Evolutionary conservation across 352 stramenopile genomes (phyloP).

Genomic region (Globisporangium sylvaticum): DNA sequence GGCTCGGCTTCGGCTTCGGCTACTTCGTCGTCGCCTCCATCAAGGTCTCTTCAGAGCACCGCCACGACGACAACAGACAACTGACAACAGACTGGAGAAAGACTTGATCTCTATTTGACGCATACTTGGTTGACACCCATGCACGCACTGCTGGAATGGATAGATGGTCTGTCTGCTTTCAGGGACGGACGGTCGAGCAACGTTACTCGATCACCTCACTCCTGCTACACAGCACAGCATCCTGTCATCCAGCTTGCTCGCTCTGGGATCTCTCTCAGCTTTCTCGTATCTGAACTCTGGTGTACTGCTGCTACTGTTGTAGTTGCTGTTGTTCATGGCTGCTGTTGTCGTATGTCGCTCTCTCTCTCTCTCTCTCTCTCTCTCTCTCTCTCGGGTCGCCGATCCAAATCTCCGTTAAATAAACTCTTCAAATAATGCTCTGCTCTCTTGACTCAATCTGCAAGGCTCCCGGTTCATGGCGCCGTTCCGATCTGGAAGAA

Average conservation of each 20-base stretch:
- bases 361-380: not conserved
- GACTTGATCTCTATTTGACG: conserved; percentile 1
- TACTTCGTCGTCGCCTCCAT: not conserved
- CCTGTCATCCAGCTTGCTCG: not conserved
- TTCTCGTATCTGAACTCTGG: not conserved
- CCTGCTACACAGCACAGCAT: not conserved
- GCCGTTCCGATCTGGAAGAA: conserved; percentile 72
- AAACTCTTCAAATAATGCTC: conserved; percentile 12
- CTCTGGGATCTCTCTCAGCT: not conserved
- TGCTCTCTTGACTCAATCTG: not conserved
- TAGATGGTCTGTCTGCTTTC: not conserved
- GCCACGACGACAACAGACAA: not conserved
- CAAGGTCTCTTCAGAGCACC: not conserved
- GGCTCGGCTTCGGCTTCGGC: not conserved
- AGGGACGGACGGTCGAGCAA: not conserved
- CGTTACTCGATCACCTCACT: not conserved
- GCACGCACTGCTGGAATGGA: not conserved
- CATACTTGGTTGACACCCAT: not conserved
- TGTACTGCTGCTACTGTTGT: not conserved
- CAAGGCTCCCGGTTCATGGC: conserved; percentile 7
- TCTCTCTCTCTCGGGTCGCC: not conserved
- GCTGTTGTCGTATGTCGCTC: not conserved
- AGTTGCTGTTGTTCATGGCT: not conserved
- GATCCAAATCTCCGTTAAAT: conserved; percentile 10
- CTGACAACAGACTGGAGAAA: not conserved